Evolutionary conservation across 352 stramenopile species (phyloP), one percentile per base, ranked within the genome.

Genomic region (Phytophthora foliorum): DNA sequence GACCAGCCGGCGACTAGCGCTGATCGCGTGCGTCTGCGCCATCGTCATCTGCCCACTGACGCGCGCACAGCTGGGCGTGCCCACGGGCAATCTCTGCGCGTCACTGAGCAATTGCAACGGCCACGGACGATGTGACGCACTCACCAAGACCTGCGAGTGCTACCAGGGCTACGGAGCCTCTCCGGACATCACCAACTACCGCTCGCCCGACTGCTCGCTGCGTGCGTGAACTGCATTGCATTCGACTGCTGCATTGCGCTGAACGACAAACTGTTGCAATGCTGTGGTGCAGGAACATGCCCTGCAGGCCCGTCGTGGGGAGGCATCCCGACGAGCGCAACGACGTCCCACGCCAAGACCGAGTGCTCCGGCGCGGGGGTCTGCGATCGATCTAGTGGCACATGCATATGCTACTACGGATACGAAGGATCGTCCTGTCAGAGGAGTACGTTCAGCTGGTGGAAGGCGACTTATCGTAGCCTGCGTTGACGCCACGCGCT

Each of bases 71-170:
- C 53, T 84, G 58, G 83, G 83, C 16, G 72, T 91, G 24, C 66
- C 71, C 10, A 89, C 80, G 1, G 82, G 79, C 11, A 92, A 88
- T 46, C 66, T 94, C n/a, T 98, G 91, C 72, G 72, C 83, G 9
- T 72, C 80, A 42, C 71, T 96, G 45, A 88, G 72, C 63, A 90
- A 94, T 63, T 98, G 94, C 80, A 97, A 95, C 52, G 91, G 88
- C 29, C 89, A 98, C 46, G 93, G 94, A 22, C 80, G 78, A 34
- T 98, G 94, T 75, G 79, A 94, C 63, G 84, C 89, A 21, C 66
- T 77, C 50, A 94, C 76, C 60, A 94, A 96, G 58, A 94, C 75
- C 11, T 98, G 94, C 74, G 69, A 76, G 19, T 98, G 94, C 80
- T 94, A 83, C 52, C 86, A 97, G 53, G 93, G 92, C 19, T 98